These are phyloP conservation scores for Coemansia sp. DNA, from an alignment of 192 early-diverging fungal species.

Conservation along the genomic window DNA sequence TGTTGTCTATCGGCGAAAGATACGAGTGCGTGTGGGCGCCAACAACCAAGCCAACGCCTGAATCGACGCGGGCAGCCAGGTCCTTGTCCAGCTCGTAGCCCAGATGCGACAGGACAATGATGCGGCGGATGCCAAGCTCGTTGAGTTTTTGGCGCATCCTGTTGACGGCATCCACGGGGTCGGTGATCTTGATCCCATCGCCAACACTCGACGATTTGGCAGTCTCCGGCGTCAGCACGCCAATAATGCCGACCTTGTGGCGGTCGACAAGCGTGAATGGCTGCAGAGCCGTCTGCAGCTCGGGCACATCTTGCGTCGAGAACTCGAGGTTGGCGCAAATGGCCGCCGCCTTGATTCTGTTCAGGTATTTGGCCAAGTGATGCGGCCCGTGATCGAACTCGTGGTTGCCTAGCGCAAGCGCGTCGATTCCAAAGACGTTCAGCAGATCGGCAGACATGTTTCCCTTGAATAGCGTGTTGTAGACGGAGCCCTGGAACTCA, in stretches of 20 bases:
- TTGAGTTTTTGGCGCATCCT: conserved; percentile 62
- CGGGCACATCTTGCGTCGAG: conserved; percentile 36
- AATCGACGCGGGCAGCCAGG: conserved; percentile 59
- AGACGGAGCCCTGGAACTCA: conserved; percentile 66
- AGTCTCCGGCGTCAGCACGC: conserved; percentile 65
- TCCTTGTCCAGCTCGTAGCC: conserved; percentile 70
- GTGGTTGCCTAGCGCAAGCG: conserved; percentile 67
- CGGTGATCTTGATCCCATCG: conserved; percentile 54
- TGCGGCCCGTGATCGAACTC: conserved; percentile 73
- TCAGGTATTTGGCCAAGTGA: conserved; percentile 60
- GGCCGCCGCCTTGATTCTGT: conserved; percentile 64
- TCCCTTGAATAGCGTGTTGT: conserved; percentile 69
- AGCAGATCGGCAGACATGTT: conserved; percentile 61
- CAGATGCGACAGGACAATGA: conserved; percentile 74
- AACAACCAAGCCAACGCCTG: conserved; percentile 67
- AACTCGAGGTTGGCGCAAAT: conserved; percentile 72
- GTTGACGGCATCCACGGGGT: conserved; percentile 66
- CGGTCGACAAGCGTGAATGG: conserved; percentile 73
- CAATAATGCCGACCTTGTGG: conserved; percentile 71
- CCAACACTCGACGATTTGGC: conserved; percentile 61
- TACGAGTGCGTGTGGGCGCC: conserved; percentile 81
- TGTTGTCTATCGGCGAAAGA: conserved; percentile 48
- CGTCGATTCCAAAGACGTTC: conserved; percentile 68
- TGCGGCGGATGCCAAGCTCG: conserved; percentile 64
- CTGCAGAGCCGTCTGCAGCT: conserved; percentile 60